Percentiles rank a stretch among this genome's conserved stretches.
Evolutionary conservation across 1,284 basidiomycete species (phyloP).

Genomic region (Apiotrichum mycotoxinovorans): DNA sequence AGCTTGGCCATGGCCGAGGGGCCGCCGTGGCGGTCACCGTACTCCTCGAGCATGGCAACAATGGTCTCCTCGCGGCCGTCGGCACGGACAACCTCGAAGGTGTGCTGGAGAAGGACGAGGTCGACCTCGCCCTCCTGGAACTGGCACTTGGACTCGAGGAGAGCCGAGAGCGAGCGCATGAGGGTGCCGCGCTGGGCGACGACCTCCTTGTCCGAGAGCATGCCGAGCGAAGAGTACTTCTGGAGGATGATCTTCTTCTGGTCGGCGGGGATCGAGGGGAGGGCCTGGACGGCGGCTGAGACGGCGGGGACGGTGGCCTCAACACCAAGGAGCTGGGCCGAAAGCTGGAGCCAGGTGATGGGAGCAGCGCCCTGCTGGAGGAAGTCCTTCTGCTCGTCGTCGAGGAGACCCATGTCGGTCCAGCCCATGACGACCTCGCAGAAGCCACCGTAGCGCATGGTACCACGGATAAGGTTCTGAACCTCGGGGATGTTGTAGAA

Average conservation of each 20-base stretch:
- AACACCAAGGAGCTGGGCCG: conserved; percentile 72
- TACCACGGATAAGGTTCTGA: conserved; percentile 87
- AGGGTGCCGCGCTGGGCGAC: conserved; percentile 70
- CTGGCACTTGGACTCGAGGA: conserved; percentile 85
- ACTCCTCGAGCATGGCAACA: conserved; percentile 88
- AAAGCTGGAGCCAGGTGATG: conserved; percentile 77
- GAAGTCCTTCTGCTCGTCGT: conserved; percentile 73
- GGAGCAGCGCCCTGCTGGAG: conserved; percentile 58
- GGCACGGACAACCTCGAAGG: conserved; percentile 81
- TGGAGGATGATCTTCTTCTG: conserved; percentile 76
- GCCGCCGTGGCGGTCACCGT: conserved; percentile 72
- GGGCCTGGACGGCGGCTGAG: conserved; percentile 64
- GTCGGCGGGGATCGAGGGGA: conserved; percentile 68
- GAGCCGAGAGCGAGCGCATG: conserved; percentile 90
- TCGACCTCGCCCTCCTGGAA: conserved; percentile 90
- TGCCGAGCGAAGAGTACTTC: conserved; percentile 88
- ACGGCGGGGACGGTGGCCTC: conserved; percentile 70
- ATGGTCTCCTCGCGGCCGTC: conserved; percentile 82
- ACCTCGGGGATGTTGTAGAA: conserved; percentile 90
- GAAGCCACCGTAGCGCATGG: conserved; percentile 95
- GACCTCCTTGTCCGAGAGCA: conserved; percentile 69
- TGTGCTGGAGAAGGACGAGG: conserved; percentile 96
- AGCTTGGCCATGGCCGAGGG: conserved; percentile 90
- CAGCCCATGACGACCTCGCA: conserved; percentile 91
- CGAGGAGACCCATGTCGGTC: conserved; percentile 84